Evolutionary conservation across 2,329 filamentous ascomycete species (phyloP), one percentile per base, ranked within the genome.

Genomic region (Pseudofabraea citricarpa): DNA sequence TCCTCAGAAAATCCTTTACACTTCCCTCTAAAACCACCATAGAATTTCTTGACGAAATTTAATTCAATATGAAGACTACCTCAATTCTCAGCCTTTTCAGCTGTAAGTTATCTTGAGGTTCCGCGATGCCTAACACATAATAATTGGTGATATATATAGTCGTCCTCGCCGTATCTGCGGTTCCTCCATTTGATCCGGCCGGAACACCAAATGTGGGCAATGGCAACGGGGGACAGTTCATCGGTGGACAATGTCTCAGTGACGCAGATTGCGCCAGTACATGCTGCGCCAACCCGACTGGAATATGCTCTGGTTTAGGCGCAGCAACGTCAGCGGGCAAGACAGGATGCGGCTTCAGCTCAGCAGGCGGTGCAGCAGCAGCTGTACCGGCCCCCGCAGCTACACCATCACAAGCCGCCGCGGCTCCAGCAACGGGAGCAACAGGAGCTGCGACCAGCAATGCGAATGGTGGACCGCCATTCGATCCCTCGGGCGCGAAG

Each of bases 261-360:
- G 40, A 26, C n/a, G 51, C 49, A 1, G 53, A 55, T 26, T 55
- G 53, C 35, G 49, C 20, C 6, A 48, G 44, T 23, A 41, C 37
- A 8, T 55, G 53, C 37, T 53, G 53, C 41, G 53, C 53, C 23
- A 45, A 44, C 2, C 52, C 52, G 6, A 43, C 50, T 2, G 52
- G 52, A 4, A 59, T 63, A 22, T 66, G 64, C 49, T 64, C 63
- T 6, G 62, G 61, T 8, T 36, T 54, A 1, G 63, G 57, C 2
- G 62, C 60, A 1, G 53, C 59, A 13, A 55, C 46, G 19, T 57
- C 60, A 39, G 55, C 54, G 12, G 63, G 62, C 16, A 65, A 65
- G 45, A 60, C 59, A 27, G 24, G 24, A 8, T 27, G 24, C n/a
- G 24, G 24, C 8, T 27, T 27, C 24, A 8, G 8, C 8, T 27